Conservation (phyloP, 2,329 filamentous ascomycete species). For the Chlorencoelia australis region DNA sequence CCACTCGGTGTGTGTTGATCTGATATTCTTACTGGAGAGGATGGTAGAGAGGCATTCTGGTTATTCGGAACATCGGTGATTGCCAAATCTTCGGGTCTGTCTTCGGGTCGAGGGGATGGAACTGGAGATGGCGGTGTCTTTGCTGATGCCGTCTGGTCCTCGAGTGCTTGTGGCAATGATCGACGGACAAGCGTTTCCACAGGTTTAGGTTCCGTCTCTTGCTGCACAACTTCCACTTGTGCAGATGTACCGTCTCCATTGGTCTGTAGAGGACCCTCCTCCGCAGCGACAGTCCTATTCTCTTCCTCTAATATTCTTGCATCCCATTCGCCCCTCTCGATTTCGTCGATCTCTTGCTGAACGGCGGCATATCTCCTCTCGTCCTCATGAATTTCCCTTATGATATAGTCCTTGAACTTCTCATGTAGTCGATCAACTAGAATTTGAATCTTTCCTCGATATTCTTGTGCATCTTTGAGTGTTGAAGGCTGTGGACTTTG, state of each 20-base stretch:
- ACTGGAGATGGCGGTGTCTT: constrained; percentile 9
- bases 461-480: constrained; percentile 53
- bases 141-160: constrained; percentile 6
- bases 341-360: constrained; percentile 55
- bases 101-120: constrained; percentile 13
- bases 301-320: constrained; percentile 27
- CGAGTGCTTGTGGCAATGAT: constrained; percentile 2
- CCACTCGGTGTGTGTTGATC: constrained; percentile 9
- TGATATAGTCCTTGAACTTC: constrained; percentile 59
- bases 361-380: constrained; percentile 57
- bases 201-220: constrained; percentile 5
- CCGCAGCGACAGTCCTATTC: neutral
- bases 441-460: constrained; percentile 57
- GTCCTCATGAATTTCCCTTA: constrained; percentile 63
- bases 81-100: constrained; percentile 17
- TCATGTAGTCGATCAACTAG: constrained; percentile 67
- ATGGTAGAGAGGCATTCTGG: constrained; percentile 10
- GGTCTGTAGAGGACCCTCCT: constrained; percentile 1
- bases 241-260: neutral
- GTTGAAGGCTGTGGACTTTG: constrained; percentile 53
- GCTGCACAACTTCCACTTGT: neutral
- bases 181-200: constrained; percentile 6
- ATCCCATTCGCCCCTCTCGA: constrained; percentile 52
- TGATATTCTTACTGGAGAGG: constrained; percentile 7
- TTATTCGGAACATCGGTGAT: constrained; percentile 22